These are phyloP conservation scores for Arabidopsis thaliana DNA, from an alignment of 345 rosid genomes.

Conservation along the genomic window TAIR10.1 NC_003070.9:12153001-12153500, in stretches of 20 bases:
- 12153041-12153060: constrained; percentile 10
- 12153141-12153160: neutral
- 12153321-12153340: constrained; percentile 58
- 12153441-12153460: neutral
- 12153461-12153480: neutral
- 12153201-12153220: constrained; percentile 10
- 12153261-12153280: constrained; percentile 11
- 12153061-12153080: constrained; percentile 8
- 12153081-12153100: neutral
- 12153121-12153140: neutral
- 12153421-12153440: neutral
- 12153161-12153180: neutral
- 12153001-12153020: neutral
- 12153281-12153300: constrained; percentile 59
- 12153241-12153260: neutral
- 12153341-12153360: constrained; percentile 61
- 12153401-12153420: constrained; percentile 68
- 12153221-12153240: neutral
- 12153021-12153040: neutral
- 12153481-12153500: neutral
- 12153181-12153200: constrained; percentile 5
- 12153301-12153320: constrained; percentile 58
- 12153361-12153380: constrained; percentile 62
- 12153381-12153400: constrained; percentile 62
- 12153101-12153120: neutral